These are phyloP conservation scores for Pleurotus platypus DNA, from an alignment of 768 basidiomycete genomes.

Conservation along the genomic window DNA sequence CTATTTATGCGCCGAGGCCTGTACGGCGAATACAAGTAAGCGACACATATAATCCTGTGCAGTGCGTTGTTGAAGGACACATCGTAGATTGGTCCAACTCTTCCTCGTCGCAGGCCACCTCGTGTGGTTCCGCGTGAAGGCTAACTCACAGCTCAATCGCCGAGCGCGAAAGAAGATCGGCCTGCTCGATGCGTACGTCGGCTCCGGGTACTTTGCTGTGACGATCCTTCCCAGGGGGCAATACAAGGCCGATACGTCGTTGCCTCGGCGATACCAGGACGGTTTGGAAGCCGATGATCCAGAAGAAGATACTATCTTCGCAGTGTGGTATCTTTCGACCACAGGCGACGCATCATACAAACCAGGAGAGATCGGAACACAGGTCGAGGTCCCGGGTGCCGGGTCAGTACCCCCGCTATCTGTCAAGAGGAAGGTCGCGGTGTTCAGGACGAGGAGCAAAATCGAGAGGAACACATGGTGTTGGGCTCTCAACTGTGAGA, in stretches of 20 bases:
- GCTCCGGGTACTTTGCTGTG: constrained; percentile 82
- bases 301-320: constrained; percentile 85
- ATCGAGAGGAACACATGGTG: constrained; percentile 94
- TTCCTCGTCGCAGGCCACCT: constrained; percentile 76
- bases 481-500: constrained; percentile 88
- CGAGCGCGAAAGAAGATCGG: constrained; percentile 52
- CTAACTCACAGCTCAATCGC: constrained; percentile 52
- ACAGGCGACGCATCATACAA: constrained; percentile 18
- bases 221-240: constrained; percentile 62
- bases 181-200: constrained; percentile 75
- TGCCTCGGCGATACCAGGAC: constrained; percentile 81
- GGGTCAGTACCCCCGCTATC: constrained; percentile 44
- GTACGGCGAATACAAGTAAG: constrained; percentile 77
- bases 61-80: background rate
- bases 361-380: constrained; percentile 15
- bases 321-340: constrained; percentile 65
- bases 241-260: constrained; percentile 48
- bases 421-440: constrained; percentile 53
- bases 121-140: constrained; percentile 65
- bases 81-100: constrained; percentile 59
- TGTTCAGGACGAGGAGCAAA: constrained; percentile 75
- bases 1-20: constrained; percentile 69
- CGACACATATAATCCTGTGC: constrained; percentile 5
- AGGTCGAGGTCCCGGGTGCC: background rate
- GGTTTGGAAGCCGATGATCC: constrained; percentile 85